A percentile compares a stretch with the other conserved stretches of the same genome.
phyloP scores from a whole-genome alignment of 2,329 filamentous ascomycete genomes.

The Lachnum nothofagi region DNA sequence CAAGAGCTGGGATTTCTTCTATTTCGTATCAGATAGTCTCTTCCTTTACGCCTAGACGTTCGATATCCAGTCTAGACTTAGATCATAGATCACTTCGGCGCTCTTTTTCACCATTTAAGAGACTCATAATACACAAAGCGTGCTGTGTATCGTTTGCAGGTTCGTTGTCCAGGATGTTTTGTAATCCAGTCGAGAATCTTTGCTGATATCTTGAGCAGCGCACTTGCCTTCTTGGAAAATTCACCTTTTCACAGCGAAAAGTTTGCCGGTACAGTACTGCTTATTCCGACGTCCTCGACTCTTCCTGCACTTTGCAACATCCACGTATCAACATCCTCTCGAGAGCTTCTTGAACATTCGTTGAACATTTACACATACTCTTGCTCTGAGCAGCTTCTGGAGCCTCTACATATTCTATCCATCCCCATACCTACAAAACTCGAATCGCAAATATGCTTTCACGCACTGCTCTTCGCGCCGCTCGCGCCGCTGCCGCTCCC shows the following conservation, averaged over 20 bases:
- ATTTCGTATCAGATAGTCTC: constrained; percentile 2
- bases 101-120: background rate
- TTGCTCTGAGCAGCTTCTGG: too few species aligned
- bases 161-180: background rate
- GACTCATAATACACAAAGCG: background rate
- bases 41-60: background rate
- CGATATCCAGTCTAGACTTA: background rate
- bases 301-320: too few species aligned
- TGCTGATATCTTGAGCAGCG: background rate
- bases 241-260: too few species aligned
- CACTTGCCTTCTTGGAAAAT: too few species aligned
- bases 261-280: too few species aligned
- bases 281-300: too few species aligned
- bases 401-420: too few species aligned
- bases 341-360: too few species aligned
- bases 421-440: background rate
- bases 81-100: background rate
- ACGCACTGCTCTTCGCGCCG: constrained; percentile 18
- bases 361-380: too few species aligned
- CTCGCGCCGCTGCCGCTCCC: constrained; percentile 1
- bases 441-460: constrained; percentile 21
- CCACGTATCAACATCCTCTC: too few species aligned
- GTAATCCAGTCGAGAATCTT: background rate
- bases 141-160: background rate
- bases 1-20: constrained; percentile 31